A percentile compares a stretch with the other conserved stretches of the same genome.
Conservation (phyloP, 1,284 basidiomycete species). For the Volvariella volvacea region DNA sequence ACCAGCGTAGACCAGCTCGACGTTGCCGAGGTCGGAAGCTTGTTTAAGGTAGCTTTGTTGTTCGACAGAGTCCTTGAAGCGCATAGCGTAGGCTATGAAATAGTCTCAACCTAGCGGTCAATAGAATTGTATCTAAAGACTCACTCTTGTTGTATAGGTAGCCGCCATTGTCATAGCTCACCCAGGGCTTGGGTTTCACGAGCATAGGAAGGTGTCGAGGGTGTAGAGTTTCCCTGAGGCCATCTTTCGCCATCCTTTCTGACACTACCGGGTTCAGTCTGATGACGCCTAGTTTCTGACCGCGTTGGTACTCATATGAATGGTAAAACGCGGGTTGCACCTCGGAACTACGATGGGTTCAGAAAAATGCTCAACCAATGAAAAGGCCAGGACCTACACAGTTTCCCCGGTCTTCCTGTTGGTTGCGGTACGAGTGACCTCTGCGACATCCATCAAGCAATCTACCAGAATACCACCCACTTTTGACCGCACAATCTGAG, state of each 20-base stretch:
- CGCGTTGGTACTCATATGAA: slow-evolving; percentile 89
- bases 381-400: slow-evolving; percentile 36
- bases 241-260: slow-evolving; percentile 75
- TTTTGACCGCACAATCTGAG: slow-evolving; percentile 68
- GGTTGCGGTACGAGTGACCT: slow-evolving; percentile 57
- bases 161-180: slow-evolving; percentile 73
- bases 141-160: slow-evolving; percentile 76
- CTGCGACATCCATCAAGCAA: slow-evolving; percentile 79
- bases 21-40: slow-evolving; percentile 69
- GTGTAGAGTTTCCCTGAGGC: slow-evolving; percentile 73
- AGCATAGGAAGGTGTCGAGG: slow-evolving; percentile 97
- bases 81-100: slow-evolving; percentile 68
- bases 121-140: slow-evolving; percentile 16
- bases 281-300: slow-evolving; percentile 89
- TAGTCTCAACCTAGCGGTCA: slow-evolving; percentile 4
- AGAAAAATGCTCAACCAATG: background rate
- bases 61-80: slow-evolving; percentile 88
- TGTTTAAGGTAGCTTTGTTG: slow-evolving; percentile 78
- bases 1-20: slow-evolving; percentile 85
- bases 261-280: slow-evolving; percentile 81
- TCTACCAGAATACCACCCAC: slow-evolving; percentile 84
- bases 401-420: slow-evolving; percentile 52
- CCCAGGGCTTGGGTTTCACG: slow-evolving; percentile 87
- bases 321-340: slow-evolving; percentile 90
- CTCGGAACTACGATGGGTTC: slow-evolving; percentile 49